These are phyloP conservation scores for Colletotrichum filicis DNA, from an alignment of 2,329 filamentous ascomycete genomes.

Conservation along the genomic window DNA sequence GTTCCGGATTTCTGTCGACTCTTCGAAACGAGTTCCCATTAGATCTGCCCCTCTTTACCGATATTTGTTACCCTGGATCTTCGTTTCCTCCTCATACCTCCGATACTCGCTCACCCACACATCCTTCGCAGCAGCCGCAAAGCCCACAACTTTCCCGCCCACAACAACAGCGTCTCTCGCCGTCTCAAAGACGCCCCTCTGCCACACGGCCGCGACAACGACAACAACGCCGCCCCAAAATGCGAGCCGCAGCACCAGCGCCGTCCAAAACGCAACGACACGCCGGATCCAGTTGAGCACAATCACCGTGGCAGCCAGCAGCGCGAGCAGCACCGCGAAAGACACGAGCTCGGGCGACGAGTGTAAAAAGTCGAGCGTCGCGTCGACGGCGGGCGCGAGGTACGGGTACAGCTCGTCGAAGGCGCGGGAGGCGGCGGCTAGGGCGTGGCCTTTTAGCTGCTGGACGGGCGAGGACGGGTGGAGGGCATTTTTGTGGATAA, in stretches of 20 bases:
- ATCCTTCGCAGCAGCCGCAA: conserved; percentile 59
- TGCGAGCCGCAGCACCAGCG: conserved; percentile 69
- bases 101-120: conserved; percentile 69
- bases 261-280: conserved; percentile 80
- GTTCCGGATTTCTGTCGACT: too few relatives aligned
- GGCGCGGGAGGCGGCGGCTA: conserved; percentile 42
- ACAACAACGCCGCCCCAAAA: conserved; percentile 72
- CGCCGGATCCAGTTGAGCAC: conserved; percentile 78
- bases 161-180: conserved; percentile 65
- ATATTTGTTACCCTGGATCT: conserved; percentile 37
- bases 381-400: conserved; percentile 56
- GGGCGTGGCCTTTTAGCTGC: conserved; percentile 48
- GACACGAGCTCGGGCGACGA: conserved; percentile 55
- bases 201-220: conserved; percentile 67
- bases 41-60: not conserved
- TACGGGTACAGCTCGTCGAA: conserved; percentile 51
- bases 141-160: conserved; percentile 55
- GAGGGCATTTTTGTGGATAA: conserved; percentile 60
- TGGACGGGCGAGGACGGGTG: conserved; percentile 58
- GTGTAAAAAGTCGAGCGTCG: conserved; percentile 45
- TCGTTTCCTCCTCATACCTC: conserved; percentile 63
- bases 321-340: conserved; percentile 59
- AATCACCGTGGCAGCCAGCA: conserved; percentile 71
- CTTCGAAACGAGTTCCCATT: too few relatives aligned
- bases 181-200: conserved; percentile 74